These are phyloP conservation scores for Aspergillus sp. DNA, from an alignment of 2,329 filamentous ascomycete genomes.

Conservation along the genomic window DNA sequence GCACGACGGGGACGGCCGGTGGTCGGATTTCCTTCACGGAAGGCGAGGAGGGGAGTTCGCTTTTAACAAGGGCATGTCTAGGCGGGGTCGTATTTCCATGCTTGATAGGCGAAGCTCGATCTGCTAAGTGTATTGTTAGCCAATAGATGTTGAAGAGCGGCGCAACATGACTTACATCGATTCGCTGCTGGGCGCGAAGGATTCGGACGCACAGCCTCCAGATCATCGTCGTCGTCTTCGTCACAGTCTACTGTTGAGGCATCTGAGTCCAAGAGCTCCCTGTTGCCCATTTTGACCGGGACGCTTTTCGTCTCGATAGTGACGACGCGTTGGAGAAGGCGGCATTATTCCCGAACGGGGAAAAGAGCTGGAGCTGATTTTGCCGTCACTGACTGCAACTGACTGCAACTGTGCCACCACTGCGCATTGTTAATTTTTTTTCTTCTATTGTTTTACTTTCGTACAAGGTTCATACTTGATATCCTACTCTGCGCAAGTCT, in stretches of 20 bases:
- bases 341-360: constrained; percentile 11
- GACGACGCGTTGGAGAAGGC: not conserved
- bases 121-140: not conserved
- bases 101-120: not conserved
- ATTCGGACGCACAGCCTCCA: constrained; percentile 33
- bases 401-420: not conserved
- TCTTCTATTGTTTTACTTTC: not conserved
- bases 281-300: constrained; percentile 3
- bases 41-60: constrained; percentile 7
- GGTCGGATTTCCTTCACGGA: not conserved
- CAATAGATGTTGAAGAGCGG: not conserved
- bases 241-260: constrained; percentile 20
- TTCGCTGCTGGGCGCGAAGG: not conserved
- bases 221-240: constrained; percentile 40
- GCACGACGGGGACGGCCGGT: constrained; percentile 11
- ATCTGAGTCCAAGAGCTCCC: constrained; percentile 20
- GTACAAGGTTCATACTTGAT: too few relatives aligned
- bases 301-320: too few relatives aligned
- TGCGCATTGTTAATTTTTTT: not conserved
- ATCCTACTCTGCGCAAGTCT: too few relatives aligned
- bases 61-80: constrained; percentile 1
- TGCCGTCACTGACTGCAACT: not conserved
- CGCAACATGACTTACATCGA: constrained; percentile 8
- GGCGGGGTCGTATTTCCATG: not conserved
- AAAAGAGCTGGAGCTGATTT: constrained; percentile 15